A percentile compares a stretch with the other conserved stretches of the same genome.
Conservation (phyloP, 2,329 filamentous ascomycete genomes). For the Sclerotinia spermophila region DNA sequence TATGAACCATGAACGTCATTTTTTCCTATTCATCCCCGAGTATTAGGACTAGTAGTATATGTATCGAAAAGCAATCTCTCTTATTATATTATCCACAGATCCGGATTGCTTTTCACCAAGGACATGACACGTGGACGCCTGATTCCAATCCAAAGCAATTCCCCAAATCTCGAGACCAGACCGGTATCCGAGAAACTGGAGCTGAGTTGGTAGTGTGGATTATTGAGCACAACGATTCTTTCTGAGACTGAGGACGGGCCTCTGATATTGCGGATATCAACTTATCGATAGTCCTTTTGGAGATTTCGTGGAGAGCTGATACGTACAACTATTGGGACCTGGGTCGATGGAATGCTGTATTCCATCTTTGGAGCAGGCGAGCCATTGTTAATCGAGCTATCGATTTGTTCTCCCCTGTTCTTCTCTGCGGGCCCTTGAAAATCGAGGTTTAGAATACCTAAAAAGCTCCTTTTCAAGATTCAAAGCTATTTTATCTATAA, state of each 20-base stretch:
- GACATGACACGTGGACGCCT: neutral
- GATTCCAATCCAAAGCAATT: neutral
- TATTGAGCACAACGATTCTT: too few relatives aligned
- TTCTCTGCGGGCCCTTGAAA: neutral
- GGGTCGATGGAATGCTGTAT: too few relatives aligned
- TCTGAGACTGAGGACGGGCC: neutral
- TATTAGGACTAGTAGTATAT: neutral
- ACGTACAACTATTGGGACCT: neutral
- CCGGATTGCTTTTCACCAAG: neutral
- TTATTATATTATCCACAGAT: neutral
- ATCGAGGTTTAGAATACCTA: neutral
- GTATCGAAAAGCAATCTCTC: neutral
- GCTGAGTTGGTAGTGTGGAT: neutral
- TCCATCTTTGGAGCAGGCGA: neutral
- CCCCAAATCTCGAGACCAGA: neutral
- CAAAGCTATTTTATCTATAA: too few relatives aligned
- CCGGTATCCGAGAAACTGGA: neutral
- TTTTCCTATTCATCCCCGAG: neutral
- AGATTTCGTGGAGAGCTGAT: neutral
- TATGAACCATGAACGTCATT: neutral
- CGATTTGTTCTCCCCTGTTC: neutral
- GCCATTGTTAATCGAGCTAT: neutral
- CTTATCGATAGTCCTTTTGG: neutral
- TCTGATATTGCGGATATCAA: neutral
- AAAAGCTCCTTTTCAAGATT: neutral